Percentiles rank a stretch among this genome's conserved stretches.
These are phyloP conservation scores for Suhomyces bokatorum DNA, from an alignment of 1,139 yeast species.

Conservation along the genomic window DNA sequence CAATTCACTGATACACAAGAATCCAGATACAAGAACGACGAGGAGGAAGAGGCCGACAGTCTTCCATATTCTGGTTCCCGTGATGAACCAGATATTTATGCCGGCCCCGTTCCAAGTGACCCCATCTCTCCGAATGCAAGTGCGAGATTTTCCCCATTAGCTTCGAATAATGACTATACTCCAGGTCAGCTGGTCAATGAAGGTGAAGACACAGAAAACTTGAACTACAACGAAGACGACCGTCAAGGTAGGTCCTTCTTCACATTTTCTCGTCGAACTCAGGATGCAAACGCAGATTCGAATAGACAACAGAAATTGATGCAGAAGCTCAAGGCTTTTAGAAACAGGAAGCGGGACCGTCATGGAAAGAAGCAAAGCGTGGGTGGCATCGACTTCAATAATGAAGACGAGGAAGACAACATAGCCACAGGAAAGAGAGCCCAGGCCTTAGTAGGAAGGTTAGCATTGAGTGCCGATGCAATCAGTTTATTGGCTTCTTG, in stretches of 20 bases:
- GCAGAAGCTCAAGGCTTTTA: constrained; percentile 29
- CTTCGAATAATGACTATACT: not conserved
- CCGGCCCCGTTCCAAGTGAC: constrained; percentile 1
- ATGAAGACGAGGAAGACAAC: constrained; percentile 27
- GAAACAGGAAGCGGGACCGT: constrained; percentile 29
- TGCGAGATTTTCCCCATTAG: not conserved
- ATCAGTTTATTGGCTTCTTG: constrained; percentile 75
- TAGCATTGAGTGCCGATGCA: constrained; percentile 77
- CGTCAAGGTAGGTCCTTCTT: constrained; percentile 3
- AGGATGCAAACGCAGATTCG: constrained; percentile 14
- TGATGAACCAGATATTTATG: constrained; percentile 1
- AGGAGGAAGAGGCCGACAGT: constrained; percentile 24
- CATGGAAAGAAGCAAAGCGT: constrained; percentile 20
- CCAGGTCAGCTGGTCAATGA: constrained; percentile 2
- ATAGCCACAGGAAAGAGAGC: constrained; percentile 52
- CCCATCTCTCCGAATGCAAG: constrained; percentile 1
- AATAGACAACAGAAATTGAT: constrained; percentile 19
- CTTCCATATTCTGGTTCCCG: constrained; percentile 12
- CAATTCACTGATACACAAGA: constrained; percentile 27
- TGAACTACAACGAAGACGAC: constrained; percentile 9
- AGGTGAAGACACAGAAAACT: constrained; percentile 5
- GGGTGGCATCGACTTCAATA: constrained; percentile 22
- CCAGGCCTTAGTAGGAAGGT: constrained; percentile 59
- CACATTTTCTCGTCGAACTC: constrained; percentile 8
- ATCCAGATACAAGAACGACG: constrained; percentile 27